These are phyloP conservation scores for Dissoconium aciculare DNA, from an alignment of 2,329 filamentous ascomycete species.

Conservation along the genomic window DNA sequence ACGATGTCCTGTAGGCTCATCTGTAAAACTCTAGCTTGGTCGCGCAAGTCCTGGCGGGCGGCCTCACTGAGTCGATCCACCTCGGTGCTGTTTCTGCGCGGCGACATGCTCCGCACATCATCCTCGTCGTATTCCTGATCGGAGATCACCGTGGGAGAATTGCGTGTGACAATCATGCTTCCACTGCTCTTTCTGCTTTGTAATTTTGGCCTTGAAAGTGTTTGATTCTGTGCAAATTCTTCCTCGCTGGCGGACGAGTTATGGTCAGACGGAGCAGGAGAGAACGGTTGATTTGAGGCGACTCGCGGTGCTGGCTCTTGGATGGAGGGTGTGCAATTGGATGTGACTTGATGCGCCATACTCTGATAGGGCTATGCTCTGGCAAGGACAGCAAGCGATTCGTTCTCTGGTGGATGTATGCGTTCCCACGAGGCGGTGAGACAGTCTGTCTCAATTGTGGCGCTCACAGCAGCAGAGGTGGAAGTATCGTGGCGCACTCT, in stretches of 20 bases:
- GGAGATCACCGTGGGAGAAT: slow-evolving; percentile 42
- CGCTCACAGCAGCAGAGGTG: too few relatives aligned
- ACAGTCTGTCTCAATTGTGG: too few relatives aligned
- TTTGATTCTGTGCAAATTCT: slow-evolving; percentile 12
- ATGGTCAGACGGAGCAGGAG: neutral
- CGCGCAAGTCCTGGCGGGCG: slow-evolving; percentile 50
- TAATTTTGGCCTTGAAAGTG: slow-evolving; percentile 44
- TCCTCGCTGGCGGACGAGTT: slow-evolving; percentile 18
- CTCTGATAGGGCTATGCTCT: too few relatives aligned
- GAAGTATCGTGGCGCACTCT: too few relatives aligned
- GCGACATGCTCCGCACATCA: slow-evolving; percentile 90
- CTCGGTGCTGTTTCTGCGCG: slow-evolving; percentile 76
- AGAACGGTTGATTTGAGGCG: neutral
- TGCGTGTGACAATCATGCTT: slow-evolving; percentile 60
- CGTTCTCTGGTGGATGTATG: too few relatives aligned
- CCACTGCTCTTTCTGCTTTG: slow-evolving; percentile 62
- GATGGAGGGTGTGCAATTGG: too few relatives aligned
- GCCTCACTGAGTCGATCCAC: slow-evolving; percentile 75
- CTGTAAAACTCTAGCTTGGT: slow-evolving; percentile 77
- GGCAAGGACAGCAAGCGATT: too few relatives aligned
- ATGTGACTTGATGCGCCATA: too few relatives aligned
- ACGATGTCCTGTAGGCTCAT: slow-evolving; percentile 79
- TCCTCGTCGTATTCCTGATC: slow-evolving; percentile 57
- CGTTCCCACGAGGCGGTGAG: too few relatives aligned
- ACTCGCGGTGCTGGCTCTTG: neutral